Percentiles rank a stretch among this genome's conserved stretches.
These are phyloP conservation scores for Pleoardoris graminearum DNA, from an alignment of 2,329 filamentous ascomycete genomes.

Conservation along the genomic window DNA sequence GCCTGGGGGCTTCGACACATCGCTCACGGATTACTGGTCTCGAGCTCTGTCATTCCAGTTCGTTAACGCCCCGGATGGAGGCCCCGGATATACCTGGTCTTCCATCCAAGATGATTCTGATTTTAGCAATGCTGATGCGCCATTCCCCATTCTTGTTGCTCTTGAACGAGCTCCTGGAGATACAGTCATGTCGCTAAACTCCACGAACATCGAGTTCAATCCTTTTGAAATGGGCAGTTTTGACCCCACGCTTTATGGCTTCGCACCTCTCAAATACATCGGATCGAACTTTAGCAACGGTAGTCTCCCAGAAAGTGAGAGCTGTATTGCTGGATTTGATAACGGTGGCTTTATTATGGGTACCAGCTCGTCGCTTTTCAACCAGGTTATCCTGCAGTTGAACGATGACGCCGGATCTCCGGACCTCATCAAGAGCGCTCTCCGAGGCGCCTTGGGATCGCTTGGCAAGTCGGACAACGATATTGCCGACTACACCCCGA, in stretches of 20 bases:
- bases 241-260: constrained; percentile 72
- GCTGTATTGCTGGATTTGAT: constrained; percentile 79
- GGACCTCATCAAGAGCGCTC: too few relatives aligned
- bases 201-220: constrained; percentile 77
- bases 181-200: constrained; percentile 65
- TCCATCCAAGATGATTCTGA: constrained; percentile 67
- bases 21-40: constrained; percentile 87
- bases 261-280: constrained; percentile 70
- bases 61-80: constrained; percentile 74
- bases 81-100: constrained; percentile 74
- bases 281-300: constrained; percentile 74
- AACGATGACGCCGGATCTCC: too few relatives aligned
- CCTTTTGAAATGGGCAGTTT: constrained; percentile 79
- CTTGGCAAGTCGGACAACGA: constrained; percentile 67
- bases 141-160: constrained; percentile 74
- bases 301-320: constrained; percentile 56
- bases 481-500: constrained; percentile 73
- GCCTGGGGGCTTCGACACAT: constrained; percentile 64
- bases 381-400: constrained; percentile 70
- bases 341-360: constrained; percentile 84
- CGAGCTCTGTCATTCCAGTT: constrained; percentile 85
- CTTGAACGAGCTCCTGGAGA: constrained; percentile 68
- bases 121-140: constrained; percentile 67
- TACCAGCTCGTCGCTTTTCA: constrained; percentile 84
- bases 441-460: constrained; percentile 54